Conservation (phyloP, 805 yeast species). For the Teunomyces lycoperdinae region DNA sequence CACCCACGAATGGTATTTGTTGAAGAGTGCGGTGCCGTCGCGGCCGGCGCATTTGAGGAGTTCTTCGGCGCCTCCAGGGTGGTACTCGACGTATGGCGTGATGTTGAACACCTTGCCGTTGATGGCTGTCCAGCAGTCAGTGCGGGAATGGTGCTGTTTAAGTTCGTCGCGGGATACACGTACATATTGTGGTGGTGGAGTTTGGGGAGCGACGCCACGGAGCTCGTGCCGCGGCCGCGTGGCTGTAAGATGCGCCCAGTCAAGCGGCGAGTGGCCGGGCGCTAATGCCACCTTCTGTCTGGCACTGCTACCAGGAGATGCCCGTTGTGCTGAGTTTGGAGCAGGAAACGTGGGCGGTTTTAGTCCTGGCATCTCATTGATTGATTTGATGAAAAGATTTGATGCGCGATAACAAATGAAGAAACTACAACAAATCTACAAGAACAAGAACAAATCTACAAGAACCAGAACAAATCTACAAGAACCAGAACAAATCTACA, state of each 20-base stretch:
- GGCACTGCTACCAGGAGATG: slow-evolving; percentile 11
- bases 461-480: background rate
- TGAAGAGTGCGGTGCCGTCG: slow-evolving; percentile 77
- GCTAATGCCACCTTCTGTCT: slow-evolving; percentile 56
- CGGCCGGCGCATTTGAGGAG: slow-evolving; percentile 76
- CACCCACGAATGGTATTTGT: slow-evolving; percentile 71
- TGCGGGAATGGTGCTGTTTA: slow-evolving; percentile 50
- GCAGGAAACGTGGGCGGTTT: slow-evolving; percentile 23
- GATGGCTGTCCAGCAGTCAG: slow-evolving; percentile 84
- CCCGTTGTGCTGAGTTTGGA: slow-evolving; percentile 38
- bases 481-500: background rate
- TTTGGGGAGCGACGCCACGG: slow-evolving; percentile 48
- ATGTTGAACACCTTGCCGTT: slow-evolving; percentile 81
- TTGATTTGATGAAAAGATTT: background rate
- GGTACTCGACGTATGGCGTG: slow-evolving; percentile 79
- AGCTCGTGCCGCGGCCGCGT: slow-evolving; percentile 45
- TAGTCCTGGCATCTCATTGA: background rate
- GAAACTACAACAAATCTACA: background rate
- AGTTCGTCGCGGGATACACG: slow-evolving; percentile 58
- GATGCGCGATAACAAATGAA: background rate
- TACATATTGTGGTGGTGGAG: slow-evolving; percentile 52
- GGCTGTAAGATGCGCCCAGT: slow-evolving; percentile 69
- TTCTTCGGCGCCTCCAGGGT: slow-evolving; percentile 89
- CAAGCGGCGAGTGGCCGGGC: slow-evolving; percentile 84
- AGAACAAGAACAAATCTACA: background rate